phyloP scores from a whole-genome alignment of 2,329 filamentous ascomycete genomes.

The Didymella arachidicola region DNA sequence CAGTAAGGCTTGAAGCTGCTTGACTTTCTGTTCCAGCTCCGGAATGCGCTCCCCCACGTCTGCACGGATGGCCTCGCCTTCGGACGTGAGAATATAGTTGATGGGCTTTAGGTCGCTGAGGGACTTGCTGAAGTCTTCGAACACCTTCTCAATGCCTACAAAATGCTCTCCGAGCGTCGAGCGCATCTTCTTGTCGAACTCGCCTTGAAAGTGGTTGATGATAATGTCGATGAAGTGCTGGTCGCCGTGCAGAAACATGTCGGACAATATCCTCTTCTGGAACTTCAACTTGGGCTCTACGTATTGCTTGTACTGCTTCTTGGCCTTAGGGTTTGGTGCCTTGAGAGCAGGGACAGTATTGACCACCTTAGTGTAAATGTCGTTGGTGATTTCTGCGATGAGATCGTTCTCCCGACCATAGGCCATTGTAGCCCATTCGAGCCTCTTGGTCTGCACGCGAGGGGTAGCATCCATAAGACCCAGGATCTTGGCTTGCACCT shows the following conservation, averaged over 20 bases:
- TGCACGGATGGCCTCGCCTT: slow-evolving; percentile 6
- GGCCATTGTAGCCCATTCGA: slow-evolving; percentile 22
- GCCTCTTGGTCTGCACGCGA: not conserved
- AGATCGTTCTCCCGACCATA: slow-evolving; percentile 24
- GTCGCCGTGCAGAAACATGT: slow-evolving; percentile 11
- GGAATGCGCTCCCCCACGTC: slow-evolving; percentile 8
- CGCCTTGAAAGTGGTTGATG: slow-evolving; percentile 16
- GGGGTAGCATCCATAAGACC: slow-evolving; percentile 3
- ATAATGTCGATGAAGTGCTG: slow-evolving; percentile 26
- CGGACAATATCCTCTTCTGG: slow-evolving; percentile 19
- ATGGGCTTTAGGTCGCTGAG: slow-evolving; percentile 5
- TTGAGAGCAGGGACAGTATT: slow-evolving; percentile 3
- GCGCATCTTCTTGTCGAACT: slow-evolving; percentile 14
- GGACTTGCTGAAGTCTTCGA: not conserved
- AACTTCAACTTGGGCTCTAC: slow-evolving; percentile 23
- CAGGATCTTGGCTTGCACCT: slow-evolving; percentile 15
- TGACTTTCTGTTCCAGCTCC: slow-evolving; percentile 1
- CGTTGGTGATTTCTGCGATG: slow-evolving; percentile 24
- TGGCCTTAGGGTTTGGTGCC: slow-evolving; percentile 1
- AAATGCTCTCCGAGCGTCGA: slow-evolving; percentile 7
- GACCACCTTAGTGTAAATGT: slow-evolving; percentile 26
- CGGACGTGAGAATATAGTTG: not conserved
- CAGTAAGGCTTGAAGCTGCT: not conserved
- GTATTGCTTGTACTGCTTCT: slow-evolving; percentile 19
- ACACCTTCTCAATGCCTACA: not conserved